A percentile compares a stretch with the other conserved stretches of the same genome.
Conservation (phyloP, 495 filamentous ascomycete genomes). For the Sordaria brevicollis region DNA sequence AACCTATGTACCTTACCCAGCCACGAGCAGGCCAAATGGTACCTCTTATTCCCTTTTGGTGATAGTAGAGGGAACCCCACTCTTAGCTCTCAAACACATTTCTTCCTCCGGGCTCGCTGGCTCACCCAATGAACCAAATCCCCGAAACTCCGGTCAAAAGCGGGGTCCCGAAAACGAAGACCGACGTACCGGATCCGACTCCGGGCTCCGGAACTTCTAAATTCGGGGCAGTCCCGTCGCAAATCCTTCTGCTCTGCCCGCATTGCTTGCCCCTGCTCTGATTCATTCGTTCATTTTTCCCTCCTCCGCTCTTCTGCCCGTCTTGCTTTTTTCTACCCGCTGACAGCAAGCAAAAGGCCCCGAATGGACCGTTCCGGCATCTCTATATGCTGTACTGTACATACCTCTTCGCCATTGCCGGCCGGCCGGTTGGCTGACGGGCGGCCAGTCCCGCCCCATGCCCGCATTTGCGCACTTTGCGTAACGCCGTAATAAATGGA, state of each 20-base stretch:
- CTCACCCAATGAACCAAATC: background rate
- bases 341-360: background rate
- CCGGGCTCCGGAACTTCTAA: background rate
- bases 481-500: background rate
- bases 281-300: background rate
- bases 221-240: background rate
- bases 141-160: background rate
- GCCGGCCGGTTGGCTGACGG: background rate
- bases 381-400: background rate
- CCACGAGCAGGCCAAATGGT: background rate
- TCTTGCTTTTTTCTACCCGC: background rate
- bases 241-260: background rate
- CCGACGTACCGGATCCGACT: background rate
- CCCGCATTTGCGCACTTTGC: background rate
- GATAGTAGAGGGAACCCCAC: background rate
- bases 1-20: background rate
- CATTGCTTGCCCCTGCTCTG: background rate
- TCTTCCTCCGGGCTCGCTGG: background rate
- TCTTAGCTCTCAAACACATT: background rate
- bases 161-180: background rate
- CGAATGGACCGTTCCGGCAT: background rate
- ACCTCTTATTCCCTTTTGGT: background rate
- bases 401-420: background rate
- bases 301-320: background rate
- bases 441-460: background rate